A percentile compares a stretch with the other conserved stretches of the same genome.
Evolutionary conservation across 129 eudicot species (phyloP).

Genomic region (Pittosporum tobira): DNA sequence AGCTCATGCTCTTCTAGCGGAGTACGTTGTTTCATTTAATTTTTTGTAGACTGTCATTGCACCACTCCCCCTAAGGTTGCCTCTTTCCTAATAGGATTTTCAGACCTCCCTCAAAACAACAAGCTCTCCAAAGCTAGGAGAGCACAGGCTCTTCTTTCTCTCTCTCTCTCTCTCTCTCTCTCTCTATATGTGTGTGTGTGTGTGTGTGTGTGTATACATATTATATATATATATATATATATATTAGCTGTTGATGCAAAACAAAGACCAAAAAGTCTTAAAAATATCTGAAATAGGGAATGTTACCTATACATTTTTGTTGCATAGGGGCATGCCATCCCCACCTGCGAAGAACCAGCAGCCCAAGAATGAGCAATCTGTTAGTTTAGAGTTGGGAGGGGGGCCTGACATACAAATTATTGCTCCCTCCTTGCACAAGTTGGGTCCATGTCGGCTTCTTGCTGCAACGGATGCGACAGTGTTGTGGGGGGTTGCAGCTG

Average conservation of each 20-base stretch:
- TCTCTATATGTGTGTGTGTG: no score
- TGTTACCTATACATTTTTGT: slow-evolving; percentile 50
- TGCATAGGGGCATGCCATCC: slow-evolving; percentile 30
- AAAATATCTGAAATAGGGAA: not conserved
- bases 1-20: no score
- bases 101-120: no score
- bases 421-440: slow-evolving; percentile 29
- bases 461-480: slow-evolving; percentile 14
- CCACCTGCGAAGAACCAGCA: slow-evolving; percentile 22
- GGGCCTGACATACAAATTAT: slow-evolving; percentile 24
- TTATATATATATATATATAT: no score
- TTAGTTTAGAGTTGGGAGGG: slow-evolving; percentile 30
- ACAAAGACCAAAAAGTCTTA: not conserved
- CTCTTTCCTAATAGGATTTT: no score
- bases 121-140: no score
- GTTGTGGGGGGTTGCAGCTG: slow-evolving; percentile 25
- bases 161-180: no score
- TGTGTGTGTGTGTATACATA: no score
- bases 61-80: no score
- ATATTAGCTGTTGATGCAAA: not conserved
- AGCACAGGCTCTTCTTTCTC: no score
- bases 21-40: no score
- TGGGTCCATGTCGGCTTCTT: slow-evolving; percentile 17
- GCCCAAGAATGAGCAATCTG: slow-evolving; percentile 16
- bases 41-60: no score